Base-by-base conservation (phyloP, 1,284 basidiomycete genomes). In the Psilocybe mexicana region DNA sequence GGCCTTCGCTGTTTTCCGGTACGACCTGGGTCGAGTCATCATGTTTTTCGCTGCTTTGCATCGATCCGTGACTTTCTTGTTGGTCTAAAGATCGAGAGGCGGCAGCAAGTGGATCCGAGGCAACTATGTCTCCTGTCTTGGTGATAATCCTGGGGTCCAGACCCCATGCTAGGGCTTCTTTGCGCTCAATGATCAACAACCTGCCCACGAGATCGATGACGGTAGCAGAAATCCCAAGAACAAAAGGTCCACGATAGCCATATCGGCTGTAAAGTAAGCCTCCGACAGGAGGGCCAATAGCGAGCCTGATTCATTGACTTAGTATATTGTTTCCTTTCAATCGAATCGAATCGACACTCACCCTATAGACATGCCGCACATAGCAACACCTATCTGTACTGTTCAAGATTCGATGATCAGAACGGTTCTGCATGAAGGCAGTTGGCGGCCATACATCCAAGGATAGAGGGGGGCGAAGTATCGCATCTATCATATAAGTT, bases 311-410 rank as follows among this genome's bases (percentile, higher is more conserved):
- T 43, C 7, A 26, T 44, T 24, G 43, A 18, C 23, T n/a, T 23
- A 44, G n/a, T 26, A 14, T 44, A 58, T 51, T 35, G 24, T 30
- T 36, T 18, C 36, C 50, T 30, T 26, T 18, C 8, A 12, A 18
- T 48, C 43, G 44, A 45, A 36, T 18, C 23, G 14, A 35, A 3
- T 36, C 4, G 25, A 40, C n/a, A 59, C 68, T 63, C 60, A 87
- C 85, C 90, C 90, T 11, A 90, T 65, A 0, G 86, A 83, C 28
- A 90, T 70, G 6, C 90, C 90, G 11, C 81, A 77, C 79, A 91
- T 86, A 0, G 88, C 87, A 46, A 90, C 73, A 0, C 92, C 91
- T 28, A 93, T 76, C 67, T 92, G 87, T 52, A 79, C 87, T 90
- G 54, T 6, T 52, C 7, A 38, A 18, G 33, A 7, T 35, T 18